Evolutionary conservation across 192 early-diverging fungal species (phyloP), one percentile per base, ranked within the genome.

Genomic region (Helicostylum pulchrum): DNA sequence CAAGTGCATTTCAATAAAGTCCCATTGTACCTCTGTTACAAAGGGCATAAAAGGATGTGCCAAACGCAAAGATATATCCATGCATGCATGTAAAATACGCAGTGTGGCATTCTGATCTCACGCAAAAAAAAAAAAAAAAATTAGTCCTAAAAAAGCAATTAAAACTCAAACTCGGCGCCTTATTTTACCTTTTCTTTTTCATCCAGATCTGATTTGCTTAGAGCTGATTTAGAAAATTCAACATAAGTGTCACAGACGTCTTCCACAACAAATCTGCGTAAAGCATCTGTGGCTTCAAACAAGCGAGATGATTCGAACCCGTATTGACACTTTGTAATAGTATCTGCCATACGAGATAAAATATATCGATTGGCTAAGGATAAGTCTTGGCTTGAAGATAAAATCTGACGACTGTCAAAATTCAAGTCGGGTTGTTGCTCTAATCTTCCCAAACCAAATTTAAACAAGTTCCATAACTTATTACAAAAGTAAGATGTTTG

Each of bases 41-140:
- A 95, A 98, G 14, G 96, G 96, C 96, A 98, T 98, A 71, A 97
- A 94, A 20, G 96, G 96, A 73, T 98, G 96, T 56, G 95, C 77
- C 23, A 94, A 77, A 23, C 90, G 84, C 53, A 98, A 70, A 0
- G 90, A 89, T 7, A 75, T 67, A 58, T 94, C 91, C 67, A 93
- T 63, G 54, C 89, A 92, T 0, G 82, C 85, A 62, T 91, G 85
- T 4, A 94, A 70, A 7, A 79, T 68, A 49, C 49, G 67, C 9
- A 79, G 77, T 59, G 75, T 83, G 64, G 77, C 76, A 36, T 36
- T 53, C 62, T 68, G 49, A 51, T 51, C n/a, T 47, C 32, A 21
- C 17, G 47, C 31, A 14, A 42, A 12, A 26, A 34, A 42, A 14
- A 42, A 12, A 26, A 34, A 30, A 1, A 4, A 39, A 51, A 26